Base-by-base conservation (phyloP, 805 yeast species). In the Candida railenensis region DNA sequence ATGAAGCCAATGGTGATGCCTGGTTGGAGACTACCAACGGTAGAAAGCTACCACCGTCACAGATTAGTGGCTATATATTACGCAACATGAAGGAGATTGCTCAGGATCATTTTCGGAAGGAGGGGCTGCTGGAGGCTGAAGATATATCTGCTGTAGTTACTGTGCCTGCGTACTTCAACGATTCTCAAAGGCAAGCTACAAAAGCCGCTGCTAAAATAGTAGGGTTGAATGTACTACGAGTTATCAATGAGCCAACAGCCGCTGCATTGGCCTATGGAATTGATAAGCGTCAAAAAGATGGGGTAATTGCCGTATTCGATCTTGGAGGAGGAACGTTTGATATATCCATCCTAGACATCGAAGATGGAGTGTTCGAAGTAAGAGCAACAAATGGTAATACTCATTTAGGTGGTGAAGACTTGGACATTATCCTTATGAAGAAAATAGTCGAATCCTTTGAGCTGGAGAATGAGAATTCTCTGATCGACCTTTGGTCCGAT, bases 251-350 rank as follows among this genome's bases (percentile, higher is more conserved):
- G 65, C 94, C 94, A 36, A 87, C 94, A 20, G 92, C 92, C 9
- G 92, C 94, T 22, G 92, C 92, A 14, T 74, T 87, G 56, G 90
- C 92, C 36, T 87, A 86, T 61, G 94, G 94, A 40, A 69, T 85
- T 22, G 87, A 83, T 53, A 74, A 77, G 56, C 71, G 74, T 45
- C 58, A 57, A 43, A 65, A 75, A 47, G 80, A 77, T 58, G 81
- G 81, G 34, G 68, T 77, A 38, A 71, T 80, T 18, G 78, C 82
- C 34, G 82, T 80, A 37, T 87, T 83, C 59, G 95, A 87, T 66
- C 75, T 87, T 54, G 94, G 94, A 55, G 94, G 94, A 49, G 94
- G 94, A 49, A 87, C 94, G 36, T 87, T 87, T 65, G 95, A 87
- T 67, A 85, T 87, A 39, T 85, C 92, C 14, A 75, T 87, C 47